Percentiles rank a stretch among this genome's conserved stretches.
These are phyloP conservation scores for Eutrema japonicum DNA, from an alignment of 345 rosid species.

Conservation along the genomic window DNA sequence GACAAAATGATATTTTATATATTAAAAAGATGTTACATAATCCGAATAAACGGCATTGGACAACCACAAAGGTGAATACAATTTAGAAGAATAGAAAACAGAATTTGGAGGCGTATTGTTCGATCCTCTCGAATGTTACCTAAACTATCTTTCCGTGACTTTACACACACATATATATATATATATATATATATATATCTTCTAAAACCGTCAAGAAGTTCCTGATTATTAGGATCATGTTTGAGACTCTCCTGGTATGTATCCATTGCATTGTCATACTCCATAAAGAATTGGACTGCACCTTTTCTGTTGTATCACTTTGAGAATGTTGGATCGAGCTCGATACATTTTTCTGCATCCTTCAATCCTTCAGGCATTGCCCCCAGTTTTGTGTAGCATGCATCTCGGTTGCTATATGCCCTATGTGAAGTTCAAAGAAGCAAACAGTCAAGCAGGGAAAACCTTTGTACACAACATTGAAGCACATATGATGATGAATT, in stretches of 20 bases:
- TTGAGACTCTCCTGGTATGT: slow-evolving; percentile 90
- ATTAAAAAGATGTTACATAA: too few species aligned
- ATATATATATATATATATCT: slow-evolving; percentile 49
- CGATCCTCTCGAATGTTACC: too few species aligned
- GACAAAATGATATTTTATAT: too few species aligned
- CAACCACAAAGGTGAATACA: too few species aligned
- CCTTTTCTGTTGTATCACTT: slow-evolving; percentile 97
- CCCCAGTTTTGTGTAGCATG: slow-evolving; percentile 89
- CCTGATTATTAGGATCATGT: slow-evolving; percentile 84
- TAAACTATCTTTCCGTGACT: neutral
- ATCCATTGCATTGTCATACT: slow-evolving; percentile 90
- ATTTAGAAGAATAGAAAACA: too few species aligned
- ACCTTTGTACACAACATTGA: neutral
- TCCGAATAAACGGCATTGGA: too few species aligned
- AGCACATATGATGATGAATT: neutral
- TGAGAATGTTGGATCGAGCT: slow-evolving; percentile 90
- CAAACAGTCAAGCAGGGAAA: slow-evolving; percentile 3
- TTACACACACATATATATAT: neutral
- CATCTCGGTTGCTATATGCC: slow-evolving; percentile 97
- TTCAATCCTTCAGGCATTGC: slow-evolving; percentile 95
- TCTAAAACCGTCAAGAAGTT: slow-evolving; percentile 83
- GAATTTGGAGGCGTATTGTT: too few species aligned
- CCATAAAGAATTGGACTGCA: slow-evolving; percentile 95
- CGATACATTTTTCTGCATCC: slow-evolving; percentile 97
- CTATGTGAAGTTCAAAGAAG: slow-evolving; percentile 34